phyloP scores from a whole-genome alignment of 306 rosid species.

The Castanopsis chinensis region DNA sequence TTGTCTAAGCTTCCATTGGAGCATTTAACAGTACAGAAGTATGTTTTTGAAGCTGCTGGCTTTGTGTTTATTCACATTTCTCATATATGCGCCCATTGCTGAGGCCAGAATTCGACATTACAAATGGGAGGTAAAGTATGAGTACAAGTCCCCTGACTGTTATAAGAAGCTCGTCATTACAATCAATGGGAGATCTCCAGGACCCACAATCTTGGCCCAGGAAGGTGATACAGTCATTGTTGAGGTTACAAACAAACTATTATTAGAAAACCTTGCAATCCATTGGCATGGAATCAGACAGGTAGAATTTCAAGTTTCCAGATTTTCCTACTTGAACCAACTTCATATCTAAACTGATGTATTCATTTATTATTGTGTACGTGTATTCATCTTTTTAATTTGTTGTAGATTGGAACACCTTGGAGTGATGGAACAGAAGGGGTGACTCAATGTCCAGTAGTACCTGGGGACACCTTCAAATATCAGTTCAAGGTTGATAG shows the following conservation, averaged over 20 bases:
- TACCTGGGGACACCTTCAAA: conserved; percentile 75
- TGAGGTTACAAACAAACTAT: conserved; percentile 58
- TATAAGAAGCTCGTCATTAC: conserved; percentile 66
- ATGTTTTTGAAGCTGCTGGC: conserved; percentile 17
- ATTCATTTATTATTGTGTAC: background rate
- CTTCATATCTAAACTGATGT: too few species aligned
- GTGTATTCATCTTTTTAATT: background rate
- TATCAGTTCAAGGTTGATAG: conserved; percentile 82
- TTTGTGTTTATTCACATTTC: conserved; percentile 23
- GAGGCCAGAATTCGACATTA: conserved; percentile 55
- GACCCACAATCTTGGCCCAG: conserved; percentile 76
- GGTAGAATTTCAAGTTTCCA: conserved; percentile 22
- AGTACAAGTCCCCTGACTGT: conserved; percentile 78
- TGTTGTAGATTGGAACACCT: conserved; percentile 72
- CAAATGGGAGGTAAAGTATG: conserved; percentile 74
- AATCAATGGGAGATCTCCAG: conserved; percentile 70
- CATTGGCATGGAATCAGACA: conserved; percentile 98
- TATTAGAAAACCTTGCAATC: conserved; percentile 72
- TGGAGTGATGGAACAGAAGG: conserved; percentile 98
- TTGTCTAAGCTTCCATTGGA: background rate
- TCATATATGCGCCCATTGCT: conserved; percentile 18
- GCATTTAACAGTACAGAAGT: background rate
- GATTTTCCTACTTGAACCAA: background rate
- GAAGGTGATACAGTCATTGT: conserved; percentile 76
- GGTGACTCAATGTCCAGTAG: conserved; percentile 74